Evolutionary conservation across 2,329 filamentous ascomycete species (phyloP).

Genomic region (Aspergillus caelatus): DNA sequence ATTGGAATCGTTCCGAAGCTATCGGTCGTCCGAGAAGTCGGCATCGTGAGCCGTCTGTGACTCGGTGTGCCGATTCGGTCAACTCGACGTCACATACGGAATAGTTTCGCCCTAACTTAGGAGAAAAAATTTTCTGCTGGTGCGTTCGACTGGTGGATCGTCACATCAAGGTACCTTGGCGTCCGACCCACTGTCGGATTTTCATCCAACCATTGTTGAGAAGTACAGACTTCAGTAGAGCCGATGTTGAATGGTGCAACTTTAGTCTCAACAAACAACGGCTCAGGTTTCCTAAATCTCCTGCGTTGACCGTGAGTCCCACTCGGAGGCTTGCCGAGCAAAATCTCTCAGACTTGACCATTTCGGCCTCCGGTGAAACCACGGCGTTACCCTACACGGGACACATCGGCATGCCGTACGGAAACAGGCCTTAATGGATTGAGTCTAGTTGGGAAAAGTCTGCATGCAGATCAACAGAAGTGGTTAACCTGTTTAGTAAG

Average conservation of each 20-base stretch:
- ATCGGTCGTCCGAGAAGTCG: constrained; percentile 8
- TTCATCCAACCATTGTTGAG: constrained; percentile 8
- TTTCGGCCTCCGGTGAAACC: constrained; percentile 16
- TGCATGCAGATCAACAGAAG: constrained; percentile 6
- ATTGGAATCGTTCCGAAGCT: background rate
- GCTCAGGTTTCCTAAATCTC: background rate
- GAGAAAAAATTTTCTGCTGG: background rate
- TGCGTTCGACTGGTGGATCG: background rate
- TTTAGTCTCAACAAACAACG: background rate
- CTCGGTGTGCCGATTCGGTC: constrained; percentile 9
- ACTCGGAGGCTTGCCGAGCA: constrained; percentile 13
- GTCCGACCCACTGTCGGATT: background rate
- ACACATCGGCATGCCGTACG: constrained; percentile 14
- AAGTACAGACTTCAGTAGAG: background rate
- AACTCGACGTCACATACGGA: background rate
- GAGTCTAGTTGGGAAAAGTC: constrained; percentile 1
- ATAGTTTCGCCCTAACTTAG: background rate
- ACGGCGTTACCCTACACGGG: constrained; percentile 4
- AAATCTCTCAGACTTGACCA: constrained; percentile 1
- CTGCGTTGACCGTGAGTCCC: background rate
- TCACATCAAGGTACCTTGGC: background rate
- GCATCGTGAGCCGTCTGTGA: background rate
- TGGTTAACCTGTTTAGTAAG: background rate
- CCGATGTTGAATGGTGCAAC: background rate
- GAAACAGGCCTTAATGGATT: background rate